phyloP scores from a whole-genome alignment of 2,329 filamentous ascomycete genomes.

The Penicillium sp. region DNA sequence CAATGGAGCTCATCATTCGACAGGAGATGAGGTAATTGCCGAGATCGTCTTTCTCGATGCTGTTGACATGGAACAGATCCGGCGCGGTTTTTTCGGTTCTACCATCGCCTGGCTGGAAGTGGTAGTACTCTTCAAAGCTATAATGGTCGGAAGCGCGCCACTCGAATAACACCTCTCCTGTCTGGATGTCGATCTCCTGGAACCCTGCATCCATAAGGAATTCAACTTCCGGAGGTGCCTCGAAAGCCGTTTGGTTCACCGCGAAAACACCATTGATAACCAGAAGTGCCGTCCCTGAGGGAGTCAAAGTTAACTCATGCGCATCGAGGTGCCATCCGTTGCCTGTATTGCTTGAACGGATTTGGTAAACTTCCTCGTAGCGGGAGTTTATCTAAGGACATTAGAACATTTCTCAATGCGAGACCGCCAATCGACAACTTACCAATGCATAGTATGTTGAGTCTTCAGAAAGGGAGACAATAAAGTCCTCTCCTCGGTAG shows the following conservation, averaged over 20 bases:
- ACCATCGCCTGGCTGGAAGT: conserved; percentile 8
- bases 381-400: conserved; percentile 21
- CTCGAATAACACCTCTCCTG: conserved; percentile 34
- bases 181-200: conserved; percentile 15
- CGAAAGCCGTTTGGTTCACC: conserved; percentile 25
- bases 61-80: conserved; percentile 59
- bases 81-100: conserved; percentile 34
- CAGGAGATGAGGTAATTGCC: conserved; percentile 56
- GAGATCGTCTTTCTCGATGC: conserved; percentile 50
- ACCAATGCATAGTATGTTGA: conserved; percentile 31
- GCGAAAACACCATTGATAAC: conserved; percentile 30
- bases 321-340: conserved; percentile 27
- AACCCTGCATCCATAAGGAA: conserved; percentile 34
- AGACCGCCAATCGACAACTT: neutral
- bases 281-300: conserved; percentile 30
- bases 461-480: conserved; percentile 18
- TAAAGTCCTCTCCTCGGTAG: conserved; percentile 27
- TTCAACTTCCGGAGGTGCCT: conserved; percentile 22
- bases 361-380: conserved; percentile 16
- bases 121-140: conserved; percentile 22
- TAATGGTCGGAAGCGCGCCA: conserved; percentile 39
- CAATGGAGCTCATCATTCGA: conserved; percentile 49
- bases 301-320: conserved; percentile 36
- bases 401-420: neutral
- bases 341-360: conserved; percentile 21